phyloP scores from a whole-genome alignment of 805 yeast genomes.

The Saccharomycopsis malanga region DNA sequence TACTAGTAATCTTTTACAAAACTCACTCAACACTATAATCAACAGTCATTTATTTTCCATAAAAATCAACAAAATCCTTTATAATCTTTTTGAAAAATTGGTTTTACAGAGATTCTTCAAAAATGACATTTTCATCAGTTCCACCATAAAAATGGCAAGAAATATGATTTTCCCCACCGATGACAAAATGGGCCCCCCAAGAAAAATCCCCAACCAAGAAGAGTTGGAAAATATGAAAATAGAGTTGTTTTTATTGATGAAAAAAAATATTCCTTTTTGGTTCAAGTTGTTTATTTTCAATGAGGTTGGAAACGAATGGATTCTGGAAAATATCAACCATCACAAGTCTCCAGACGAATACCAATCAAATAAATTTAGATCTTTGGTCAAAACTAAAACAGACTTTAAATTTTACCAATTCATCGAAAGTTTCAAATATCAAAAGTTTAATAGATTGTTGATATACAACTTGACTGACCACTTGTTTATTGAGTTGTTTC shows the following conservation, averaged over 20 bases:
- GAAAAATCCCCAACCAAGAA: slow-evolving; percentile 34
- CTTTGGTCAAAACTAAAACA: slow-evolving; percentile 18
- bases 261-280: slow-evolving; percentile 24
- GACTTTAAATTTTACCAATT: slow-evolving; percentile 25
- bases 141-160: slow-evolving; percentile 29
- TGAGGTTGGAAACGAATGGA: slow-evolving; percentile 21
- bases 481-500: slow-evolving; percentile 33
- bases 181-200: slow-evolving; percentile 43
- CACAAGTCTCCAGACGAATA: not conserved
- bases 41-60: slow-evolving; percentile 19
- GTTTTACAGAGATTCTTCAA: slow-evolving; percentile 21
- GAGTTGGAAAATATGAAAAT: slow-evolving; percentile 32
- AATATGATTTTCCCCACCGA: slow-evolving; percentile 41
- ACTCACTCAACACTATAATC: slow-evolving; percentile 13
- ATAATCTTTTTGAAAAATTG: slow-evolving; percentile 24
- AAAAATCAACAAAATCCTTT: slow-evolving; percentile 22
- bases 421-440: slow-evolving; percentile 31
- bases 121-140: slow-evolving; percentile 22
- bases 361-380: slow-evolving; percentile 7
- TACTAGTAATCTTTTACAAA: slow-evolving; percentile 4
- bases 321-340: not conserved
- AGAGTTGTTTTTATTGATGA: slow-evolving; percentile 24
- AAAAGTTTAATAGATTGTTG: slow-evolving; percentile 37
- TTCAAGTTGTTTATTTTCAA: slow-evolving; percentile 23
- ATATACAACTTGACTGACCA: slow-evolving; percentile 38